phyloP scores from a whole-genome alignment of 2,329 filamentous ascomycete genomes.

The Colletotrichum trifolii region DNA sequence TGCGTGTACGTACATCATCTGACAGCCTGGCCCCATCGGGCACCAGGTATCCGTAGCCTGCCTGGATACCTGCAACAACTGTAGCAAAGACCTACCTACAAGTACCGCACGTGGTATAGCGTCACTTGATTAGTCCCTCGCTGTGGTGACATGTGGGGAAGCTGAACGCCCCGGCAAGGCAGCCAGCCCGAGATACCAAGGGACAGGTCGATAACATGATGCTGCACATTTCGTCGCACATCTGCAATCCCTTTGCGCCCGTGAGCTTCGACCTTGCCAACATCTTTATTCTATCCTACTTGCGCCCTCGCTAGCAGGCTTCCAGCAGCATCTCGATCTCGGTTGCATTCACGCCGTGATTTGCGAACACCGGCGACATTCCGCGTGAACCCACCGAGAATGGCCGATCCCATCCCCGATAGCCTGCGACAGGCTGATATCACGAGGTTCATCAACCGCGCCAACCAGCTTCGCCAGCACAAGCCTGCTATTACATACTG shows the following conservation, averaged over 20 bases:
- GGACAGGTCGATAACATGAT: slow-evolving; percentile 20
- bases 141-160: slow-evolving; percentile 31
- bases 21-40: no score
- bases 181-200: slow-evolving; percentile 14
- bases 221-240: slow-evolving; percentile 29
- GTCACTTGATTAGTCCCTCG: not conserved
- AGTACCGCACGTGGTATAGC: no score
- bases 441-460: slow-evolving; percentile 84
- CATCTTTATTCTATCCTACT: not conserved
- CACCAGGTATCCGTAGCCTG: slow-evolving; percentile 1
- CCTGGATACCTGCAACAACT: no score
- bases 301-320: not conserved
- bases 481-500: slow-evolving; percentile 95
- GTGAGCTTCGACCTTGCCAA: slow-evolving; percentile 11
- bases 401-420: slow-evolving; percentile 78
- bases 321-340: not conserved
- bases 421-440: slow-evolving; percentile 84
- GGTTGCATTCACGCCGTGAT: no score
- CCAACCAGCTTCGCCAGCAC: slow-evolving; percentile 82
- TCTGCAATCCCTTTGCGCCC: slow-evolving; percentile 18
- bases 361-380: not conserved
- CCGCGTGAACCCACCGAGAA: slow-evolving; percentile 50
- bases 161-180: slow-evolving; percentile 16
- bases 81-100: no score
- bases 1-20: no score